Percentiles rank a stretch among this genome's conserved stretches.
Conservation (phyloP, 164 flowering plant species). For the Umbellularia californica region DNA sequence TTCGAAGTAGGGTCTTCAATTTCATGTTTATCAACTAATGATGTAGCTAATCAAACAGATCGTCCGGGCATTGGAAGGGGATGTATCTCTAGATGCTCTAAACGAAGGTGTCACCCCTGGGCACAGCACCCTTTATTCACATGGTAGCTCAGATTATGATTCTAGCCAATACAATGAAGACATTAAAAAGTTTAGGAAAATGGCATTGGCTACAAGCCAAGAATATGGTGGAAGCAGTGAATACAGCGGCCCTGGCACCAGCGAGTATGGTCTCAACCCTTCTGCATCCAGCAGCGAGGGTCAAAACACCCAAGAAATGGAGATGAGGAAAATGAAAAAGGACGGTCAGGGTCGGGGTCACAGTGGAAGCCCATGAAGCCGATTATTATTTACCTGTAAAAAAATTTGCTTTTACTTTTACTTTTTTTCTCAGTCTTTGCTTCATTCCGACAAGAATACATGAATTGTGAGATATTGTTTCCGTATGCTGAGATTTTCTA, state of each 20-base stretch:
- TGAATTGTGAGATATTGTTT: background rate
- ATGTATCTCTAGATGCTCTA: conserved; percentile 58
- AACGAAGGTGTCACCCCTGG: conserved; percentile 76
- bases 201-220: conserved; percentile 58
- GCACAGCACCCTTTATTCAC: conserved; percentile 55
- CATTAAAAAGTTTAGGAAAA: conserved; percentile 69
- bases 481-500: background rate
- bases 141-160: conserved; percentile 33
- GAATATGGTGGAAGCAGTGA: conserved; percentile 65
- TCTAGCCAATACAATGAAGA: conserved; percentile 75
- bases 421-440: background rate
- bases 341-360: conserved; percentile 20
- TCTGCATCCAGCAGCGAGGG: conserved; percentile 82
- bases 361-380: conserved; percentile 7
- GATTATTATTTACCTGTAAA: conserved; percentile 3
- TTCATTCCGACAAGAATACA: background rate
- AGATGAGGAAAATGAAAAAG: conserved; percentile 45
- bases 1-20: too few species aligned
- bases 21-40: background rate
- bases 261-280: conserved; percentile 64
- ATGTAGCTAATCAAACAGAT: conserved; percentile 41
- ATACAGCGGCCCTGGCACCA: conserved; percentile 55
- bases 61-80: conserved; percentile 90
- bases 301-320: conserved; percentile 58
- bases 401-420: background rate